phyloP scores from a whole-genome alignment of 1,284 basidiomycete genomes.

The Phenoliferia sp. region DNA sequence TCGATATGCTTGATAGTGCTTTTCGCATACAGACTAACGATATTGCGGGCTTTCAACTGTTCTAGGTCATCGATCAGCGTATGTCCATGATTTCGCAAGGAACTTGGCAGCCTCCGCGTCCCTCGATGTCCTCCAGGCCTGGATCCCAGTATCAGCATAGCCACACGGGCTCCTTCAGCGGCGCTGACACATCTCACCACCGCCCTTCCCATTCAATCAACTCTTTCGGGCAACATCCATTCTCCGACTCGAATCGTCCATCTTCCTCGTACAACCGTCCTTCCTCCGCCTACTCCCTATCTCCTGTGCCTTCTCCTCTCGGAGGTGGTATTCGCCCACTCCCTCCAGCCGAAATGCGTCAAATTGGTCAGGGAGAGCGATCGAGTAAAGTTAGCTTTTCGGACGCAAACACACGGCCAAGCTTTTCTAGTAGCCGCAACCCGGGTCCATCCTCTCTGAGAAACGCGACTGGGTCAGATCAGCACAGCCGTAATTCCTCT shows the following conservation, averaged over 20 bases:
- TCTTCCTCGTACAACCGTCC: slow-evolving; percentile 6
- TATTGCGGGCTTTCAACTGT: neutral
- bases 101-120: slow-evolving; percentile 25
- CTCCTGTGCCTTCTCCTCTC: slow-evolving; percentile 12
- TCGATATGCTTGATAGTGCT: no score
- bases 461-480: neutral
- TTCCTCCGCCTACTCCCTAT: neutral
- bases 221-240: slow-evolving; percentile 5
- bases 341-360: slow-evolving; percentile 24
- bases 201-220: neutral
- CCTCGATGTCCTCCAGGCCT: slow-evolving; percentile 20
- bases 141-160: slow-evolving; percentile 15
- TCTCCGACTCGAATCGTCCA: slow-evolving; percentile 16
- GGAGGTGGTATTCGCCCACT: slow-evolving; percentile 9
- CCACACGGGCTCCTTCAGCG: slow-evolving; percentile 13
- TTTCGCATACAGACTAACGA: neutral
- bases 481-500: no score
- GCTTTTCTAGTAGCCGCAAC: neutral
- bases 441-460: neutral
- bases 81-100: slow-evolving; percentile 35
- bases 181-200: slow-evolving; percentile 1
- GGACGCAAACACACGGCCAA: neutral
- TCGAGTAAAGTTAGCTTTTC: neutral
- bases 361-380: slow-evolving; percentile 23
- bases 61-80: slow-evolving; percentile 29